Evolutionary conservation across 1,139 yeast species (phyloP), one percentile per base, ranked within the genome.

Genomic region (Wickerhamomyces sp.): DNA sequence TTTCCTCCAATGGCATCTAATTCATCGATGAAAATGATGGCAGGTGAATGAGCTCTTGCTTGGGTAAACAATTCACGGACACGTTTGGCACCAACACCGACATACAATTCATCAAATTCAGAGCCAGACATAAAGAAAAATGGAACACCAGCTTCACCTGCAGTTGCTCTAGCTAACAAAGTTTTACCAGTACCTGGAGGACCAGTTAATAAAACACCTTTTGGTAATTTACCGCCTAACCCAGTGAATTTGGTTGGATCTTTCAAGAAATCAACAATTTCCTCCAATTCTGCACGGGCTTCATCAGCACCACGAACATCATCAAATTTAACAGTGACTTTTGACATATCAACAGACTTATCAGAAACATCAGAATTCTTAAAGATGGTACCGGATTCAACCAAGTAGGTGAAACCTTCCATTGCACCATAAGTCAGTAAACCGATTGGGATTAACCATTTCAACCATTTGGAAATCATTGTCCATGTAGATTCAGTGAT

Each of bases 121-220:
- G 97, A 89, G 42, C 99, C 99, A 6, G 96, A 86, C 98, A 93
- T 91, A 67, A 91, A 93, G 67, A 93, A 93, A 63, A 94, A 94
- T 30, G 98, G 99, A 31, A 93, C 99, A 41, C 96, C 99, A 2
- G 99, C 99, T 67, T 94, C 99, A 50, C 99, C 99, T 10, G 99
- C 99, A 36, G 97, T 95, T 18, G 99, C 99, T 58, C 99, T 79
- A 1, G 99, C 99, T 52, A 94, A 76, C 53, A 94, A 72, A 1
- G 99, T 94, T 66, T 94, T 94, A 78, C 99, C 99, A 7, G 99
- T 94, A 69, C 99, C 99, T 36, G 99, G 99, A 36, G 99, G 99
- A 40, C 99, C 99, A 8, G 99, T 93, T 53, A 94, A 73, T 48
- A 94, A 71, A 6, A 94, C 95, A 72, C 99, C 99, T 65, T 91